These are phyloP conservation scores for Vitis amurensis DNA, from an alignment of 164 flowering plant genomes.

Conservation along the genomic window DNA sequence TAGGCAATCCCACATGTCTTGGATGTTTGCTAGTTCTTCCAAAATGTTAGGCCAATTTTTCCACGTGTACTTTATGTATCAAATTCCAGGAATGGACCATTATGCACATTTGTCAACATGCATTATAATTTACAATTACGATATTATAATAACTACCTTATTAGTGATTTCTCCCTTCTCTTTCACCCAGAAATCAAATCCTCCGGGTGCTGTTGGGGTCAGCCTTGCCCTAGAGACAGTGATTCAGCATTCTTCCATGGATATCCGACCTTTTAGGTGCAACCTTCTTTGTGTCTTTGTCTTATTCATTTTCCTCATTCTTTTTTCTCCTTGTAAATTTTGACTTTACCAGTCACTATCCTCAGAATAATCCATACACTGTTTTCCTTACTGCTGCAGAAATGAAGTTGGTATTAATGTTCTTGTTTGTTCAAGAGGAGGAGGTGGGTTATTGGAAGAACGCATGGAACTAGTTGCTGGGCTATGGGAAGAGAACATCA, in stretches of 20 bases:
- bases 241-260: conserved; percentile 56
- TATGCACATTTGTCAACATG: neutral
- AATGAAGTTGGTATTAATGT: conserved; percentile 52
- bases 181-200: conserved; percentile 60
- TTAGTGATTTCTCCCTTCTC: neutral
- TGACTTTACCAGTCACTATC: neutral
- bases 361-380: conserved; percentile 1
- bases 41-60: too few species aligned
- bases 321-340: neutral
- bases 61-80: neutral
- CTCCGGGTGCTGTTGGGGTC: conserved; percentile 85
- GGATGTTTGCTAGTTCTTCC: too few species aligned
- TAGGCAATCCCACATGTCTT: too few species aligned
- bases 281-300: neutral
- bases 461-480: conserved; percentile 92
- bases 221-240: conserved; percentile 90
- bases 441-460: conserved; percentile 85
- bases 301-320: neutral
- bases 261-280: conserved; percentile 59
- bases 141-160: neutral
- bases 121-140: neutral
- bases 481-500: conserved; percentile 81
- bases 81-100: neutral
- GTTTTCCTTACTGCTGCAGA: conserved; percentile 37
- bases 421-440: conserved; percentile 92